Evolutionary conservation across 2,329 filamentous ascomycete species (phyloP), one percentile per base, ranked within the genome.

Genomic region (Fusarium sambucinum): DNA sequence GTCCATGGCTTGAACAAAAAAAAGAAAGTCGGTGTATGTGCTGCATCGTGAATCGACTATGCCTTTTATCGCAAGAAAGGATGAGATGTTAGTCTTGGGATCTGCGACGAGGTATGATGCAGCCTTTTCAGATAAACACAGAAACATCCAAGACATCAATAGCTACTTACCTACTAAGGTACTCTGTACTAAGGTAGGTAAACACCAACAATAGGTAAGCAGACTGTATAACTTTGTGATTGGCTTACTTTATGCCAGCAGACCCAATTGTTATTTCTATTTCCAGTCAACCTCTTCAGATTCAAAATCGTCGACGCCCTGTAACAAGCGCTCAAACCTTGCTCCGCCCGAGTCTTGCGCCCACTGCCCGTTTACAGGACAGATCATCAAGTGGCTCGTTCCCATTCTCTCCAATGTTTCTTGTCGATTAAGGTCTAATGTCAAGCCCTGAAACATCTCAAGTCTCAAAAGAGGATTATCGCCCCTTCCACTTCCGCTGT

Each of bases 291-390:
- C 25, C 12, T 50, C 32, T 37, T 25, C 12, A 37, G 21, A 37
- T 25, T 37, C 47, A 40, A 40, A 23, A 9, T 11, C 23, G 27
- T 19, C 46, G 37, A 55, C 71, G 62, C 66, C 61, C 63, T 73
- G 60, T 47, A 69, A 59, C 68, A 61, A 58, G 59, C 66, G 58
- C 63, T 59, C 59, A 32, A 64, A 63, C 66, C 72, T 44, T 74
- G 64, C 64, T 59, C 62, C 62, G 66, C 61, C 72, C 70, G 66
- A 72, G 50, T 70, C 58, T 70, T 74, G 72, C 72, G 72, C 72
- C 70, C 70, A 69, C 27, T 30, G 52, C 35, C 62, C 66, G 51
- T 60, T 59, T 58, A 25, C 48, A 59, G 59, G 46, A 63, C 69
- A 66, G 69, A 56, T 73, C 69, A 58, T 47, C 44, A 56, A 16